phyloP scores from a whole-genome alignment of 805 yeast genomes.

The Hermanozyma aechmeae region DNA sequence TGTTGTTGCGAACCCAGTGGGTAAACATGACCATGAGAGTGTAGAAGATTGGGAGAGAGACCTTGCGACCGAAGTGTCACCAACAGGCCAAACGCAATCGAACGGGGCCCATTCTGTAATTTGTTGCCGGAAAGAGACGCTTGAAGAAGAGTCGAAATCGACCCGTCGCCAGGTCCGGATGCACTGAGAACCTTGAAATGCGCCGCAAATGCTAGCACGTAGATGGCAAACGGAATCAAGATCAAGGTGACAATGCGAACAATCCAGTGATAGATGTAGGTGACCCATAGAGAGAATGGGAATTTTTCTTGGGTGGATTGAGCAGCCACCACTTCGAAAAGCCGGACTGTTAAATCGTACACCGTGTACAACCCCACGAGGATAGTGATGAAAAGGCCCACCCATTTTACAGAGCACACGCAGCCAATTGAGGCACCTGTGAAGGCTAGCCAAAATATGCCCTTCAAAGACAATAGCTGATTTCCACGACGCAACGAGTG shows the following conservation, averaged over 20 bases:
- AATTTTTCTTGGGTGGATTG: conserved; percentile 3
- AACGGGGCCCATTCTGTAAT: conserved; percentile 58
- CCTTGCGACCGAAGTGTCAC: conserved; percentile 66
- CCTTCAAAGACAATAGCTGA: conserved; percentile 28
- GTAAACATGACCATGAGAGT: conserved; percentile 77
- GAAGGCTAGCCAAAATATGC: conserved; percentile 46
- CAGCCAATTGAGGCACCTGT: conserved; percentile 71
- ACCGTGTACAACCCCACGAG: conserved; percentile 52
- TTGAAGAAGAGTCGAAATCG: conserved; percentile 84
- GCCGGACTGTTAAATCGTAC: conserved; percentile 41
- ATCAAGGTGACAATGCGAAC: conserved; percentile 60
- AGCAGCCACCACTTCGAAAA: conserved; percentile 18
- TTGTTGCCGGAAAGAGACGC: conserved; percentile 68
- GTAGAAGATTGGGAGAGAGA: conserved; percentile 65
- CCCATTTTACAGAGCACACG: conserved; percentile 83
- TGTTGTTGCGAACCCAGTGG: conserved; percentile 94
- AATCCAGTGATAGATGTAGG: conserved; percentile 59
- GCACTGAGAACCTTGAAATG: conserved; percentile 71
- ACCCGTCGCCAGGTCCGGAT: conserved; percentile 90
- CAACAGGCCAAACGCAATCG: conserved; percentile 51
- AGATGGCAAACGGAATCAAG: conserved; percentile 60
- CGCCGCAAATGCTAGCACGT: conserved; percentile 63
- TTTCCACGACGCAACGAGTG: conserved; percentile 35
- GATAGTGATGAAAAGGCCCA: conserved; percentile 60
- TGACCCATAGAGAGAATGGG: too few species aligned